Percentiles rank a stretch among this genome's conserved stretches.
Conservation (phyloP, 2,329 filamentous ascomycete species). For the Diplodia corticola region DNA sequence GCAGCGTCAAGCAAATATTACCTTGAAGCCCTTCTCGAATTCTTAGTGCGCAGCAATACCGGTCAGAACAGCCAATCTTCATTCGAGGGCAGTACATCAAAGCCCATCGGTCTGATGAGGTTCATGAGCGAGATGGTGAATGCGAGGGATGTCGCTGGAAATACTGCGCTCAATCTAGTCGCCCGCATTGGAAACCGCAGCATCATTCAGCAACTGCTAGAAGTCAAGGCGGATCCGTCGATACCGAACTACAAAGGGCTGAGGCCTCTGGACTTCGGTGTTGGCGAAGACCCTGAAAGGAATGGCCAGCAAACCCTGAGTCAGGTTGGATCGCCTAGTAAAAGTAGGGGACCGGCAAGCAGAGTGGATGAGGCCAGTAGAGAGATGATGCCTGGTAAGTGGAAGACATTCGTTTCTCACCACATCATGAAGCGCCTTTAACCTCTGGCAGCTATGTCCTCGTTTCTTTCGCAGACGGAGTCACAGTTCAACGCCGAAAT, state of each 20-base stretch:
- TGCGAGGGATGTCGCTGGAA: slow-evolving; percentile 87
- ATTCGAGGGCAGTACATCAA: slow-evolving; percentile 61
- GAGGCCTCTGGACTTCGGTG: slow-evolving; percentile 89
- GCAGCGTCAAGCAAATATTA: slow-evolving; percentile 94
- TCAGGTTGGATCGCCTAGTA: slow-evolving; percentile 37
- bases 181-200: slow-evolving; percentile 89
- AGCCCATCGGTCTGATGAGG: slow-evolving; percentile 79
- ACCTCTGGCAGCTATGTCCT: slow-evolving; percentile 66
- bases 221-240: slow-evolving; percentile 90
- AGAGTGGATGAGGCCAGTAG: slow-evolving; percentile 72
- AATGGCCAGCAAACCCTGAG: slow-evolving; percentile 42
- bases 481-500: slow-evolving; percentile 78
- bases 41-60: slow-evolving; percentile 75
- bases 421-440: slow-evolving; percentile 11
- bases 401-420: slow-evolving; percentile 13
- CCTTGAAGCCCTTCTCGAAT: slow-evolving; percentile 89
- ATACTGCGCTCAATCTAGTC: slow-evolving; percentile 92
- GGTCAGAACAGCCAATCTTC: slow-evolving; percentile 33
- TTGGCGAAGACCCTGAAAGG: slow-evolving; percentile 66
- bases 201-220: slow-evolving; percentile 93
- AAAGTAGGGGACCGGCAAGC: slow-evolving; percentile 41
- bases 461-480: slow-evolving; percentile 76
- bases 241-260: slow-evolving; percentile 89
- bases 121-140: slow-evolving; percentile 99
- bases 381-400: slow-evolving; percentile 75